phyloP scores from a whole-genome alignment of 306 rosid genomes.

The Canavalia gladiata region DNA sequence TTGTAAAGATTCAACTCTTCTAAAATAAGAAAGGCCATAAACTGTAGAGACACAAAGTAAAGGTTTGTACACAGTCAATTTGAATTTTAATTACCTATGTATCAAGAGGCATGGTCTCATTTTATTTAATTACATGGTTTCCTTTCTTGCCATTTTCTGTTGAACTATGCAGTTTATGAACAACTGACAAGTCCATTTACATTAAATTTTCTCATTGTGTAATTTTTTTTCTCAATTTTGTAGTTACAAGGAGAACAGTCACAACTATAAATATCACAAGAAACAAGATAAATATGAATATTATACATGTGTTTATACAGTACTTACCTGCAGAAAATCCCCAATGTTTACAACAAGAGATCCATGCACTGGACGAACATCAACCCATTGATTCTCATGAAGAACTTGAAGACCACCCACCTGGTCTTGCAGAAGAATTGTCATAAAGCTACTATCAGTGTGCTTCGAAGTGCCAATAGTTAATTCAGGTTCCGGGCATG shows the following conservation, averaged over 20 bases:
- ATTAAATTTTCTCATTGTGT: too few relatives aligned
- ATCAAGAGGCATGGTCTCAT: background rate
- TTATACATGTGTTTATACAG: background rate
- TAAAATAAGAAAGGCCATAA: too few relatives aligned
- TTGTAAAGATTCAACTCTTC: too few relatives aligned
- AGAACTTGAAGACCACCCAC: constrained; percentile 65
- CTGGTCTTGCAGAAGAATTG: constrained; percentile 62
- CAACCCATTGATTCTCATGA: constrained; percentile 35
- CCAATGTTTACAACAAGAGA: constrained; percentile 52
- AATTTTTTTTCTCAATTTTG: too few relatives aligned
- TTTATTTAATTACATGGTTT: background rate
- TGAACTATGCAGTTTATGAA: background rate
- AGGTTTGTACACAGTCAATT: too few relatives aligned
- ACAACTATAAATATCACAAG: background rate
- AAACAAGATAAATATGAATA: background rate
- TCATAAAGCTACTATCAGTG: constrained; percentile 47
- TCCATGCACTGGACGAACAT: constrained; percentile 45
- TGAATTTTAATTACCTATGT: too few relatives aligned
- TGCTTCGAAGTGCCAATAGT: constrained; percentile 46
- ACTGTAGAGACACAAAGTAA: too few relatives aligned
- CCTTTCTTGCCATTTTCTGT: background rate
- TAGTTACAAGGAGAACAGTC: background rate
- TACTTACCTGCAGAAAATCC: constrained; percentile 46
- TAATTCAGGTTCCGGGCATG: constrained; percentile 58
- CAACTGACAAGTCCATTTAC: too few relatives aligned